Evolutionary conservation across 805 yeast genomes (phyloP).

Genomic region (Wickerhamiella galacta): DNA sequence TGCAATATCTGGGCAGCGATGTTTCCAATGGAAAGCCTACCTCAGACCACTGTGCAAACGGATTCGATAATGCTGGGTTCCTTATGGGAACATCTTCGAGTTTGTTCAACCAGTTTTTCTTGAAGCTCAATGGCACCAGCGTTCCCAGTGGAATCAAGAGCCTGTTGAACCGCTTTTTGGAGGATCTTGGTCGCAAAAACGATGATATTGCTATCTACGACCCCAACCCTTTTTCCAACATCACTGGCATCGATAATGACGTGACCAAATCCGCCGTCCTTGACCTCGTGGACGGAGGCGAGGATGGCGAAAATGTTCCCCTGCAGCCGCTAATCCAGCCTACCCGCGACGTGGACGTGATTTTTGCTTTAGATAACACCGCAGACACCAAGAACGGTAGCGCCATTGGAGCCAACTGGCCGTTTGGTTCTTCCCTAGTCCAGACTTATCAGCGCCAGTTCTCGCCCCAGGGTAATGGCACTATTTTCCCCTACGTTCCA

Average conservation of each 20-base stretch:
- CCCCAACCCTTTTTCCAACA: constrained; percentile 56
- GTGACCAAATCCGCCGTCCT: constrained; percentile 29
- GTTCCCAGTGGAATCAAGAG: constrained; percentile 29
- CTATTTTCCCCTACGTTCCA: constrained; percentile 61
- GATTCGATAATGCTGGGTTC: constrained; percentile 71
- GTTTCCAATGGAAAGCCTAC: constrained; percentile 42
- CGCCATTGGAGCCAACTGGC: constrained; percentile 56
- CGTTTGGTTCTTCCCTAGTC: constrained; percentile 45
- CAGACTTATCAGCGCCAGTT: constrained; percentile 45
- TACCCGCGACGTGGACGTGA: constrained; percentile 42
- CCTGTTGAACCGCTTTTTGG: constrained; percentile 18
- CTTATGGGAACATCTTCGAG: constrained; percentile 72
- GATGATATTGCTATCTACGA: constrained; percentile 46
- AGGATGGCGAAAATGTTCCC: constrained; percentile 52
- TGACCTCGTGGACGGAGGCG: constrained; percentile 56
- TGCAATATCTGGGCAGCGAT: constrained; percentile 53
- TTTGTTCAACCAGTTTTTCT: constrained; percentile 50
- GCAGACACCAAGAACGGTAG: constrained; percentile 40
- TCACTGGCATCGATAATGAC: constrained; percentile 22
- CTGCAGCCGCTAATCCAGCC: constrained; percentile 44
- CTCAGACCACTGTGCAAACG: constrained; percentile 36
- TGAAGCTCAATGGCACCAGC: constrained; percentile 38
- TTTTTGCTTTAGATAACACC: constrained; percentile 53
- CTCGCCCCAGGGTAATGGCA: constrained; percentile 31
- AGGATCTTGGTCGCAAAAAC: constrained; percentile 22